Base-by-base conservation (phyloP, 345 rosid genomes). In the Schrenkiella parvula region DNA sequence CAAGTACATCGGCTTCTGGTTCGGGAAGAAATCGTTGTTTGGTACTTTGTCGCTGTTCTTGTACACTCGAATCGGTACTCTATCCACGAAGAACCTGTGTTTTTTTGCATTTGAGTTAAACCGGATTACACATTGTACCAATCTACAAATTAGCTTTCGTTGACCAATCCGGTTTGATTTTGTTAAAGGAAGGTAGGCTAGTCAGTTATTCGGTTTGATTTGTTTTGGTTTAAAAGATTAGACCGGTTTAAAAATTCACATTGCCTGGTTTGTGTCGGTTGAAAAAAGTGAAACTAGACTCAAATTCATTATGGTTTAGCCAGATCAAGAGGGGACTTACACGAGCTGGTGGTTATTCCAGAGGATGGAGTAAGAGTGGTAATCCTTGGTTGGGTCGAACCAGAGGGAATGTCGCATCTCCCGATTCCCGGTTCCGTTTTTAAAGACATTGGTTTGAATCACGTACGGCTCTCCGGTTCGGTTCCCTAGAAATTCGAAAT, bases 341-440 rank as follows among this genome's bases (percentile, higher is more conserved):
- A 87, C 72, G 26, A 89, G 78, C 76, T 88, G 93, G 38, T 85
- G 87, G 68, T 82, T 53, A 64, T 95, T 91, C 98, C 98, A 95
- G 5, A 89, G 88, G 38, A 91, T 57, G 39, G 96, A 89, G 61
- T 95, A 95, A 17, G 85, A 39, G 66, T 95, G 99, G 68, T 67
- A 91, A 0, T 89, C 99, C 71, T 80, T 82, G 7, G 99, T 95
- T 10, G 97, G 97, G 64, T 95, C 99, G 77, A 95, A 95, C 97
- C 99, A 93, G 8, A 93, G 95, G 58, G 78, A 52, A 83, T 93
- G 97, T 64, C 97, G 79, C 98, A 93, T 93, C 81, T 93, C 99
- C 5, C 99, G 86, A 26, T 59, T 52, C 1, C 99, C 99, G 22
- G 84, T 85, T n/a, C 99, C 99, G 47, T 89, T 87, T 71, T 95